These are phyloP conservation scores for Massariosphaeria phaeospora DNA, from an alignment of 495 filamentous ascomycete species.

Conservation along the genomic window DNA sequence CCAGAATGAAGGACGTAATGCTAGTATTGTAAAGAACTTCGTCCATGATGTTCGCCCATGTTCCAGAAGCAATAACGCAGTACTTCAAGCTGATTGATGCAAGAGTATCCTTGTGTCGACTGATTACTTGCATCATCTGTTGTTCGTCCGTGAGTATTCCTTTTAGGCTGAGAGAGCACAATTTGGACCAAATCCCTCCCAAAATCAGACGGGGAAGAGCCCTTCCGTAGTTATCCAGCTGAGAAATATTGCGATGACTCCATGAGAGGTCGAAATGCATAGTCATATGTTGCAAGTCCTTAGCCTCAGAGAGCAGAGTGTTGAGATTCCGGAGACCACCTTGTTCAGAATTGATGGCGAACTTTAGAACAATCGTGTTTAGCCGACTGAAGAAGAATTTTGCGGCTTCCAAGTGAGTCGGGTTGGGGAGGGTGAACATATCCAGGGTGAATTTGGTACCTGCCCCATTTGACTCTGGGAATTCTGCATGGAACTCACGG, in stretches of 20 bases:
- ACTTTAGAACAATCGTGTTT: too few relatives aligned
- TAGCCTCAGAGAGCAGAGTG: conserved; percentile 13
- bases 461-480: neutral
- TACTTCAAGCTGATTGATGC: neutral
- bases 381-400: conserved; percentile 21
- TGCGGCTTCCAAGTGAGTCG: conserved; percentile 16
- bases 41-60: conserved; percentile 21
- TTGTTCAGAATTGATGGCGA: too few relatives aligned
- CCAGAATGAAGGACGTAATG: conserved; percentile 3
- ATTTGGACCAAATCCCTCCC: conserved; percentile 9
- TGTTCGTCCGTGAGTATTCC: conserved; percentile 8
- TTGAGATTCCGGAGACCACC: conserved; percentile 10
- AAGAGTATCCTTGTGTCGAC: conserved; percentile 17
- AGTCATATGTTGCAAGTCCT: conserved; percentile 14
- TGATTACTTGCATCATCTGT: conserved; percentile 11
- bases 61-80: conserved; percentile 15
- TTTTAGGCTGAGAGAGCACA: conserved; percentile 14
- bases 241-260: too few relatives aligned
- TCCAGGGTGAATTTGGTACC: conserved; percentile 11
- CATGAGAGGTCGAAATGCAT: conserved; percentile 1
- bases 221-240: too few relatives aligned
- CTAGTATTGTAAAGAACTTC: conserved; percentile 4
- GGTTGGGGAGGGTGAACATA: conserved; percentile 9
- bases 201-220: too few relatives aligned
- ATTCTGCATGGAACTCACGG: conserved; percentile 8